These are phyloP conservation scores for Daldinia grandis DNA, from an alignment of 495 filamentous ascomycete genomes.

Conservation along the genomic window DNA sequence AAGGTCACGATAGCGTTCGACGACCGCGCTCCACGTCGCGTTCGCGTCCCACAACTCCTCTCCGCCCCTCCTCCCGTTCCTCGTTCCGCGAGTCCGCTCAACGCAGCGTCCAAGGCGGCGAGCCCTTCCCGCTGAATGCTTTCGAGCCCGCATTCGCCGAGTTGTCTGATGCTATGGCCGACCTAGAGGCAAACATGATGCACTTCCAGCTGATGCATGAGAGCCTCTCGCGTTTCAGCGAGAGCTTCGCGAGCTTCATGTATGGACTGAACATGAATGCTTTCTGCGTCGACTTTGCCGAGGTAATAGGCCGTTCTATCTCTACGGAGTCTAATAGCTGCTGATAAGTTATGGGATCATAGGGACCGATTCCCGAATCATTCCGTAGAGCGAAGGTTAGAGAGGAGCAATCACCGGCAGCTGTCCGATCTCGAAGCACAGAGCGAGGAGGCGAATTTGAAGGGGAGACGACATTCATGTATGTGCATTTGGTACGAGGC, in stretches of 20 bases:
- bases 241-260: slow-evolving; percentile 93
- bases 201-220: slow-evolving; percentile 98
- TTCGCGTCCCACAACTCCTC: slow-evolving; percentile 90
- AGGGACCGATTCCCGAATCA: slow-evolving; percentile 67
- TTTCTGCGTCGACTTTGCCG: slow-evolving; percentile 97
- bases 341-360: slow-evolving; percentile 3
- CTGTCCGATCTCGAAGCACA: slow-evolving; percentile 41
- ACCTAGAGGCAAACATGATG: slow-evolving; percentile 97
- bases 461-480: slow-evolving; percentile 90
- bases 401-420: slow-evolving; percentile 52
- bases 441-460: slow-evolving; percentile 49
- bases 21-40: slow-evolving; percentile 59
- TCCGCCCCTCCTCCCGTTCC: slow-evolving; percentile 89
- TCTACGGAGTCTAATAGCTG: not conserved
- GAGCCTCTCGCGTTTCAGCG: slow-evolving; percentile 90
- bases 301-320: slow-evolving; percentile 61
- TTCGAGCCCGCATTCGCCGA: slow-evolving; percentile 93
- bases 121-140: slow-evolving; percentile 76
- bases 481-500: slow-evolving; percentile 41
- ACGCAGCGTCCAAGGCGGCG: slow-evolving; percentile 63
- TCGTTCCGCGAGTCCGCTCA: slow-evolving; percentile 76
- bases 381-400: slow-evolving; percentile 70
- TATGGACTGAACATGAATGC: slow-evolving; percentile 99
- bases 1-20: slow-evolving; percentile 43
- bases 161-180: slow-evolving; percentile 91